Conservation (phyloP, 2,329 filamentous ascomycete species). For the Dactylellina leptospora region DNA sequence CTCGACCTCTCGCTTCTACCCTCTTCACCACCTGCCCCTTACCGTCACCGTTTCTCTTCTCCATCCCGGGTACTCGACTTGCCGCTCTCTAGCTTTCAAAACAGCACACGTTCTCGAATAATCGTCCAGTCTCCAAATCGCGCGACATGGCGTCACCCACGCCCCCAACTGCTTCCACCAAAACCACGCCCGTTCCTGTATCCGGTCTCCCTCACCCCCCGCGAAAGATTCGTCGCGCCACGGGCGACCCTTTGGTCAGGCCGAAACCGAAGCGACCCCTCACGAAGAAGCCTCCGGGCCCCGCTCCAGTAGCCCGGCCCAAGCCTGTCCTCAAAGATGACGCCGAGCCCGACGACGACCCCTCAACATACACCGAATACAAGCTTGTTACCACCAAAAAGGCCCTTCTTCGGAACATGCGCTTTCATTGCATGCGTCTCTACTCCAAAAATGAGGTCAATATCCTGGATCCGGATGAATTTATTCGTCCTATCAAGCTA, state of each 20-base stretch:
- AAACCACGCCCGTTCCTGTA: constrained; percentile 27
- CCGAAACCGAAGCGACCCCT: constrained; percentile 44
- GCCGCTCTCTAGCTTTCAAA: neutral
- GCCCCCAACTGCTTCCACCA: constrained; percentile 31
- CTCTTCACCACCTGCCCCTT: neutral
- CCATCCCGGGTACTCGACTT: neutral
- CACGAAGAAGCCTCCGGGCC: constrained; percentile 35
- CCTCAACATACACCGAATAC: constrained; percentile 62
- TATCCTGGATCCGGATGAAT: constrained; percentile 79
- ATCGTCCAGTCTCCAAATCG: constrained; percentile 4
- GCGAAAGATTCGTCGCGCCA: constrained; percentile 43
- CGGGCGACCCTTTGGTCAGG: constrained; percentile 44
- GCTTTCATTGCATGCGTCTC: constrained; percentile 88
- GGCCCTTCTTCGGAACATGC: constrained; percentile 78
- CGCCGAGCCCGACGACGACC: constrained; percentile 44
- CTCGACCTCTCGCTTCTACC: neutral
- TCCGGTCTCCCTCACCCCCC: neutral
- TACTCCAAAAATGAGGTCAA: constrained; percentile 71
- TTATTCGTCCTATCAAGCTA: constrained; percentile 84
- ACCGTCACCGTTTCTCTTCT: no score
- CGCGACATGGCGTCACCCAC: constrained; percentile 47
- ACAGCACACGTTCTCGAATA: no score
- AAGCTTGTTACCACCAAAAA: constrained; percentile 86
- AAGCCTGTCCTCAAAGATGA: constrained; percentile 20
- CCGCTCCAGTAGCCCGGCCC: constrained; percentile 3